Percentiles rank a stretch among this genome's conserved stretches.
phyloP scores from a whole-genome alignment of 176 grass and related monocot species.

The Thalia dealbata region DNA sequence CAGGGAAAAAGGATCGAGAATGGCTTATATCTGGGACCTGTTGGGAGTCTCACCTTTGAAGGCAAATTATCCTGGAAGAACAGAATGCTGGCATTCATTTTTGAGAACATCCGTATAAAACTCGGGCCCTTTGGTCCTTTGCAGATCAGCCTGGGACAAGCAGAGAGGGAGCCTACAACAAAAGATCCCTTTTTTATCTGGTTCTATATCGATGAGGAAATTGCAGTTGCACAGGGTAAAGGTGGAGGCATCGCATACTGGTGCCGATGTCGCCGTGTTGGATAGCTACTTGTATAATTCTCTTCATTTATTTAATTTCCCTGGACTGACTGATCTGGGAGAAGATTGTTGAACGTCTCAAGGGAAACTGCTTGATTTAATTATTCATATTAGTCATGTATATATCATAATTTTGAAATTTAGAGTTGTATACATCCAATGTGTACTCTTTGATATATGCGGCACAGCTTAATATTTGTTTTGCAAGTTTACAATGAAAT shows the following conservation, averaged over 20 bases:
- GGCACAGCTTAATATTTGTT: too few relatives aligned
- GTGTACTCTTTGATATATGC: too few relatives aligned
- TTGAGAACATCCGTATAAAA: conserved; percentile 55
- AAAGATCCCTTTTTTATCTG: conserved; percentile 87
- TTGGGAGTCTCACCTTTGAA: conserved; percentile 61
- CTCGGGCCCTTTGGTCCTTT: conserved; percentile 59
- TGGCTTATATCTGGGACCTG: conserved; percentile 61
- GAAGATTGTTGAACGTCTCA: background rate
- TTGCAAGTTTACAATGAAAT: too few relatives aligned
- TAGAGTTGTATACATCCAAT: background rate
- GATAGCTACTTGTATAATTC: conserved; percentile 11
- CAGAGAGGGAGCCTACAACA: conserved; percentile 46
- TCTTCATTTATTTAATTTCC: background rate
- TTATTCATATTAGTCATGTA: background rate
- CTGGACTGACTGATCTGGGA: background rate
- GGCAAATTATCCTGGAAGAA: conserved; percentile 81
- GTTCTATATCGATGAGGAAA: conserved; percentile 90
- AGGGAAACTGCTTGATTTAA: background rate
- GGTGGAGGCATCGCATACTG: conserved; percentile 74
- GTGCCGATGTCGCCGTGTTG: conserved; percentile 60
- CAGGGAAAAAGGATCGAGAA: conserved; percentile 84
- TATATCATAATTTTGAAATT: background rate
- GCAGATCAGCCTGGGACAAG: conserved; percentile 35
- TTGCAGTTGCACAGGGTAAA: conserved; percentile 78
- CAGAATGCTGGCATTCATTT: conserved; percentile 84